phyloP scores from a whole-genome alignment of 441 rosid species.

The Gossypium laxum region DNA sequence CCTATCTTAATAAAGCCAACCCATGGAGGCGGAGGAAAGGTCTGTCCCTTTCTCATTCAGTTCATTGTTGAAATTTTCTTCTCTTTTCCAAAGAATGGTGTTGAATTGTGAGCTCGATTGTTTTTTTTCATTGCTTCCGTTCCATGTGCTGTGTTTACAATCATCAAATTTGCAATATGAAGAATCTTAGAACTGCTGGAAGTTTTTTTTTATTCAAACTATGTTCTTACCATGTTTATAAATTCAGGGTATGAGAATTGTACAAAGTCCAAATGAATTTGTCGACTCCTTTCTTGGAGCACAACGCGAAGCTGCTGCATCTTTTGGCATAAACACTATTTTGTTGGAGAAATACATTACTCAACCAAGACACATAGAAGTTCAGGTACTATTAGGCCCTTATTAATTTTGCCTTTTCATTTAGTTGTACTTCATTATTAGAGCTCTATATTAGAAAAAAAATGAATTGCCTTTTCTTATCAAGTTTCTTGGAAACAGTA shows the following conservation, averaged over 20 bases:
- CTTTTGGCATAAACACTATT: slow-evolving; percentile 78
- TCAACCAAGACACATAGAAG: slow-evolving; percentile 88
- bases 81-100: not conserved
- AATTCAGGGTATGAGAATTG: slow-evolving; percentile 89
- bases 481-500: slow-evolving; percentile 3
- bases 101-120: not conserved
- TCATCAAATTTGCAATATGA: not conserved
- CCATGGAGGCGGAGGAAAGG: slow-evolving; percentile 97
- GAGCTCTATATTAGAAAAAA: not conserved
- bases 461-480: not conserved
- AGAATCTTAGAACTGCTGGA: not conserved
- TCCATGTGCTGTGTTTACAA: not conserved
- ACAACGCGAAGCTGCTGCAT: slow-evolving; percentile 91
- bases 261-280: slow-evolving; percentile 51
- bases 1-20: slow-evolving; percentile 87
- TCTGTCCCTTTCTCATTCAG: slow-evolving; percentile 18
- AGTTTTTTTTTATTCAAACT: slow-evolving; percentile 15
- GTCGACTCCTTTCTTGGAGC: slow-evolving; percentile 77
- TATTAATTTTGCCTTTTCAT: not conserved
- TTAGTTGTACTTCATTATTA: slow-evolving; percentile 4
- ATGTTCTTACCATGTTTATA: slow-evolving; percentile 25
- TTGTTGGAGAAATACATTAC: slow-evolving; percentile 88
- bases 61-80: not conserved
- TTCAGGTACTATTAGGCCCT: slow-evolving; percentile 49
- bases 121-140: not conserved